Conservation (phyloP, 495 filamentous ascomycete species). For the Diplogelasinospora grovesii region DNA sequence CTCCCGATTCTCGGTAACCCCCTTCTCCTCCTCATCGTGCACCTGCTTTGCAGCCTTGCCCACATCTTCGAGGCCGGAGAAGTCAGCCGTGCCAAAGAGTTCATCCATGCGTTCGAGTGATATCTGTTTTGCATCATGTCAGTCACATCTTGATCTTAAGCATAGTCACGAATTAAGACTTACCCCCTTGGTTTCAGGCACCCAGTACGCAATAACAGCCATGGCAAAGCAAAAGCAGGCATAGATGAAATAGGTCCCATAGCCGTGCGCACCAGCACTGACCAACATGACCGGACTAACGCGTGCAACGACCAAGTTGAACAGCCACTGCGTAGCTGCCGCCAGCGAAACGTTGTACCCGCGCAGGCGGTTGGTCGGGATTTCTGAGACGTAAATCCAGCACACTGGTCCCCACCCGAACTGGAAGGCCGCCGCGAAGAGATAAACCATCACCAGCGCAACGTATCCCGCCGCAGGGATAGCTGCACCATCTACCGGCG, state of each 20-base stretch:
- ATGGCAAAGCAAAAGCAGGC: slow-evolving; percentile 60
- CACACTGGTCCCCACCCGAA: slow-evolving; percentile 70
- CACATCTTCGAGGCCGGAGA: no score
- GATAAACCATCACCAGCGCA: slow-evolving; percentile 60
- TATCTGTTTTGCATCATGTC: no score
- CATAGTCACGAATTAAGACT: no score
- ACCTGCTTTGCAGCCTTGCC: no score
- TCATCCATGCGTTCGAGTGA: slow-evolving; percentile 49
- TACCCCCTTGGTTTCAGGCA: slow-evolving; percentile 60
- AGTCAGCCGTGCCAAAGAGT: slow-evolving; percentile 51
- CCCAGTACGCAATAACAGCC: no score
- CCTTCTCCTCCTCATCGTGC: no score
- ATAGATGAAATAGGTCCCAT: slow-evolving; percentile 54
- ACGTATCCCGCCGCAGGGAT: slow-evolving; percentile 57
- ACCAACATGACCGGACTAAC: slow-evolving; percentile 55
- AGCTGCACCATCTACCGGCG: slow-evolving; percentile 41
- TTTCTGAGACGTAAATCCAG: slow-evolving; percentile 66
- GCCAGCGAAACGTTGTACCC: slow-evolving; percentile 61
- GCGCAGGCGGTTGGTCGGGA: slow-evolving; percentile 61
- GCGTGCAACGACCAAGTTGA: slow-evolving; percentile 58
- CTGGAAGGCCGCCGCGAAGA: slow-evolving; percentile 64
- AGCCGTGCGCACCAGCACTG: slow-evolving; percentile 54
- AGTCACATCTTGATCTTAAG: no score
- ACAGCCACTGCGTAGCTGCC: slow-evolving; percentile 59
- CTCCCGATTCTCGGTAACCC: no score